These are phyloP conservation scores for Sarcocystis neurona DNA, from an alignment of 169 alveolate genomes.

Conservation along the genomic window DNA sequence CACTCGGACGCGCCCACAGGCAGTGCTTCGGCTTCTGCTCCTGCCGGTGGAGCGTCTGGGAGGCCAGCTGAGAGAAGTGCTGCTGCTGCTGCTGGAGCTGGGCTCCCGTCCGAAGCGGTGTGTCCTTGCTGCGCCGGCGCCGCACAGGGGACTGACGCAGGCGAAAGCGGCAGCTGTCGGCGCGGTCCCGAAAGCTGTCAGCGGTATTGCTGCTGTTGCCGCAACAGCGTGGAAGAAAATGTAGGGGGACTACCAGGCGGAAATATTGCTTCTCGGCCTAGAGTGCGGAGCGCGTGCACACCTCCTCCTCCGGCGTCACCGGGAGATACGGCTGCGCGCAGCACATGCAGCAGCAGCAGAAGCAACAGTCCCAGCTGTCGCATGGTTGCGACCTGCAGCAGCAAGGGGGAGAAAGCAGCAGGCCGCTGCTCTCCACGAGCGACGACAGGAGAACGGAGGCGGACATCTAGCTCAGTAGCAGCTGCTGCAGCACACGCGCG, in stretches of 20 bases:
- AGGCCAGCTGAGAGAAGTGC: not conserved
- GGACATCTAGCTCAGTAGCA: too few relatives aligned
- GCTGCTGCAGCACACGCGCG: too few relatives aligned
- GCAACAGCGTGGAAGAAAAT: not conserved
- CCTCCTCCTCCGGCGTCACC: not conserved
- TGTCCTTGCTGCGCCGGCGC: too few relatives aligned
- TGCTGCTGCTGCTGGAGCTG: not conserved
- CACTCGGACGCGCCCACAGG: too few relatives aligned
- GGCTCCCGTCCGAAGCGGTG: not conserved
- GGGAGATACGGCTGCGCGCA: not conserved
- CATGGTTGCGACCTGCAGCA: too few relatives aligned
- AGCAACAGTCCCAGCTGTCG: too few relatives aligned
- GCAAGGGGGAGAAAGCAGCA: too few relatives aligned
- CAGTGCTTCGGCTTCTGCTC: too few relatives aligned
- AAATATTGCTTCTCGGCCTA: not conserved
- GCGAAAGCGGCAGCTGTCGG: not conserved
- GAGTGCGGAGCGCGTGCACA: not conserved
- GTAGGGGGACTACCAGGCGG: not conserved
- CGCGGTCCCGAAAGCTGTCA: not conserved
- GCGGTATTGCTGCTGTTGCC: conserved; percentile 10
- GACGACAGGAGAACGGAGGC: too few relatives aligned
- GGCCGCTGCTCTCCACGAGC: too few relatives aligned
- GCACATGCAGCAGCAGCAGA: not conserved
- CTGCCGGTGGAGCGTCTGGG: not conserved
- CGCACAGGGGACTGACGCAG: too few relatives aligned